Percentiles rank a stretch among this genome's conserved stretches.
phyloP scores from a whole-genome alignment of 345 rosid genomes.

The Sonneratia caseolaris region DNA sequence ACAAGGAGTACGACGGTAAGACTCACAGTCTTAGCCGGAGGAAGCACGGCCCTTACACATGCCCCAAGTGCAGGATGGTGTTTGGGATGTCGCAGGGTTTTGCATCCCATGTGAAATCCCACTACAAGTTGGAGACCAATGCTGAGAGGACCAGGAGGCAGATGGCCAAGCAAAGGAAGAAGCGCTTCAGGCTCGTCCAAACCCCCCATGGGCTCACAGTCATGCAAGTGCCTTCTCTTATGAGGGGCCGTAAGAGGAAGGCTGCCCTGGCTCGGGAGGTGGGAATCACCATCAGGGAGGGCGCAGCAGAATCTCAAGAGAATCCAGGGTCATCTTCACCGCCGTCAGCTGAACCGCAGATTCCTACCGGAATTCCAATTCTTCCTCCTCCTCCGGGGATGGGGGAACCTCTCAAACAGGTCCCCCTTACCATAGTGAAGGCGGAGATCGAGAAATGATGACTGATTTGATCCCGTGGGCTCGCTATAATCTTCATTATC shows the following conservation, averaged over 20 bases:
- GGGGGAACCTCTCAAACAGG: not conserved
- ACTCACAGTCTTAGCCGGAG: conserved; percentile 17
- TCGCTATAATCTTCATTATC: too few relatives aligned
- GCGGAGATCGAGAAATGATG: not conserved
- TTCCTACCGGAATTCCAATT: not conserved
- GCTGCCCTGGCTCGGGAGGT: not conserved
- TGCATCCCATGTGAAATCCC: conserved; percentile 17
- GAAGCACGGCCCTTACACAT: conserved; percentile 18
- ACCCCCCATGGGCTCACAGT: conserved; percentile 7
- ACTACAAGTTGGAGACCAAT: conserved; percentile 13
- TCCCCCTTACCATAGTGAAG: not conserved
- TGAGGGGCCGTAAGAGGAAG: not conserved
- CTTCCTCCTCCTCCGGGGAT: not conserved
- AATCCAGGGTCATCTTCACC: not conserved
- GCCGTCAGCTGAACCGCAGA: not conserved
- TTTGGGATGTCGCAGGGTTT: conserved; percentile 11
- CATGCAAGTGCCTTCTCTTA: not conserved
- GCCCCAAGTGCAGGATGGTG: conserved; percentile 15
- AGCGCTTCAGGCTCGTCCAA: conserved; percentile 2
- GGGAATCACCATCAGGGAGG: not conserved
- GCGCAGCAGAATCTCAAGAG: not conserved
- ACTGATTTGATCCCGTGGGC: not conserved
- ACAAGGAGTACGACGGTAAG: conserved; percentile 13
- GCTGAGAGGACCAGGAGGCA: conserved; percentile 16
- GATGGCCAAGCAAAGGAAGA: conserved; percentile 12